A percentile compares a stretch with the other conserved stretches of the same genome.
These are phyloP conservation scores for Lasiosphaeria hispida DNA, from an alignment of 495 filamentous ascomycete species.

Conservation along the genomic window DNA sequence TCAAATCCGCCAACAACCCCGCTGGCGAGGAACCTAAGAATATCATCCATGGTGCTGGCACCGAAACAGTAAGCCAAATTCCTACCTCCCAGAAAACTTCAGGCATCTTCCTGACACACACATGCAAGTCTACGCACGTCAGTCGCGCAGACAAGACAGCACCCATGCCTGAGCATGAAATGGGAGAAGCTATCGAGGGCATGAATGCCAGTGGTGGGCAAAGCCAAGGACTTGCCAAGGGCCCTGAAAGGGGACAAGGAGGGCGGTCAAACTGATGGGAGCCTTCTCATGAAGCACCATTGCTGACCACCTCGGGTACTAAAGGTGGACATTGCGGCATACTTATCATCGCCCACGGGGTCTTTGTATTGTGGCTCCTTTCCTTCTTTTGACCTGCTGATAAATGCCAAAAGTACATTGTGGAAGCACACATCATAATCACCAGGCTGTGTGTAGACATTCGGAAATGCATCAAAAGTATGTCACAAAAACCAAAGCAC, in stretches of 20 bases:
- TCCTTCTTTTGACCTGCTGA: too few relatives aligned
- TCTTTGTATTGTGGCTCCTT: too few relatives aligned
- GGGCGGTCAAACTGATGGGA: background rate
- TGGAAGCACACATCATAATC: too few relatives aligned
- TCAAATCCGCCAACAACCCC: conserved; percentile 37
- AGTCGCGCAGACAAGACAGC: conserved; percentile 42
- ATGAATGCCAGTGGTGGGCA: conserved; percentile 32
- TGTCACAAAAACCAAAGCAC: too few relatives aligned
- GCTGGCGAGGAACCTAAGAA: conserved; percentile 30
- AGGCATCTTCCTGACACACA: background rate
- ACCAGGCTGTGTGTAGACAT: too few relatives aligned
- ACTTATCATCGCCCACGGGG: too few relatives aligned
- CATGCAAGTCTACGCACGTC: conserved; percentile 24
- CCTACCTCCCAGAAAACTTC: background rate
- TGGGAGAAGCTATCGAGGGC: conserved; percentile 32
- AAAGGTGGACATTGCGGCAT: too few relatives aligned
- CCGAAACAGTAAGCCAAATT: conserved; percentile 21
- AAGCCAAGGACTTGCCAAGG: conserved; percentile 29
- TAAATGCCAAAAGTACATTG: too few relatives aligned
- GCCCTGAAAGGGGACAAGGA: conserved; percentile 10
- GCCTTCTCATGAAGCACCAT: too few relatives aligned
- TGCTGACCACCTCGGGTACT: too few relatives aligned
- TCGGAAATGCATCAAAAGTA: too few relatives aligned
- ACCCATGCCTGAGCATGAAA: conserved; percentile 34
- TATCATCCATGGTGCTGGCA: conserved; percentile 41